Evolutionary conservation across 2,329 filamentous ascomycete species (phyloP).

Genomic region (Domatiomyces globalis): DNA sequence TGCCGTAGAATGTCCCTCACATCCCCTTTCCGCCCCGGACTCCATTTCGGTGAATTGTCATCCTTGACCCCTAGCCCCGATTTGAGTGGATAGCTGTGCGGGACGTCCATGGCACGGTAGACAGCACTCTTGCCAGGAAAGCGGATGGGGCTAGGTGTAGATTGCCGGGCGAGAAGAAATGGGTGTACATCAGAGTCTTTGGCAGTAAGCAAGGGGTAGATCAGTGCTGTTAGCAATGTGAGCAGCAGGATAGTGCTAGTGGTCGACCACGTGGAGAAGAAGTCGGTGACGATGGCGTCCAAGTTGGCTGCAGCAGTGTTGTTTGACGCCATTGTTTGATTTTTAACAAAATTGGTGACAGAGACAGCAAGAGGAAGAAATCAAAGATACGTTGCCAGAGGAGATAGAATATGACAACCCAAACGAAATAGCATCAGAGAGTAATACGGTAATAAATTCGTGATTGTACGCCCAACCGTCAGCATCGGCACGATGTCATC

Average conservation of each 20-base stretch:
- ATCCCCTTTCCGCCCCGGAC: constrained; percentile 70
- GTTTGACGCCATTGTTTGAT: background rate
- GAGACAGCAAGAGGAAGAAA: too few relatives aligned
- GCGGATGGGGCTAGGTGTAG: constrained; percentile 61
- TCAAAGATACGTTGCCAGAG: too few relatives aligned
- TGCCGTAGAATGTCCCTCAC: constrained; percentile 80
- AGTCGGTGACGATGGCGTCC: background rate
- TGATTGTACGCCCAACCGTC: too few relatives aligned
- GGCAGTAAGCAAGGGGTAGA: constrained; percentile 55
- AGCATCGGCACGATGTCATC: too few relatives aligned
- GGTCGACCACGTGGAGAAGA: background rate
- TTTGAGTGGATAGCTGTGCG: constrained; percentile 70
- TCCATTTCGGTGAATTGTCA: constrained; percentile 65
- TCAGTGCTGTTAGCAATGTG: constrained; percentile 50
- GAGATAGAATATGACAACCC: too few relatives aligned
- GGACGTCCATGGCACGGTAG: constrained; percentile 70
- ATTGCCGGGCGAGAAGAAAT: constrained; percentile 74
- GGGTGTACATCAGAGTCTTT: constrained; percentile 85
- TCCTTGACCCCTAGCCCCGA: constrained; percentile 71
- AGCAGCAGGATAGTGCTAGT: constrained; percentile 41
- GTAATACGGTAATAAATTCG: too few relatives aligned
- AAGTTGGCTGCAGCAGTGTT: background rate
- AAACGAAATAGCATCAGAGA: too few relatives aligned
- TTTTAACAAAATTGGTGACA: too few relatives aligned
- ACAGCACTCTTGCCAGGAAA: constrained; percentile 72